Conservation (phyloP, 495 filamentous ascomycete genomes). For the Aspergillus kassunensis region DNA sequence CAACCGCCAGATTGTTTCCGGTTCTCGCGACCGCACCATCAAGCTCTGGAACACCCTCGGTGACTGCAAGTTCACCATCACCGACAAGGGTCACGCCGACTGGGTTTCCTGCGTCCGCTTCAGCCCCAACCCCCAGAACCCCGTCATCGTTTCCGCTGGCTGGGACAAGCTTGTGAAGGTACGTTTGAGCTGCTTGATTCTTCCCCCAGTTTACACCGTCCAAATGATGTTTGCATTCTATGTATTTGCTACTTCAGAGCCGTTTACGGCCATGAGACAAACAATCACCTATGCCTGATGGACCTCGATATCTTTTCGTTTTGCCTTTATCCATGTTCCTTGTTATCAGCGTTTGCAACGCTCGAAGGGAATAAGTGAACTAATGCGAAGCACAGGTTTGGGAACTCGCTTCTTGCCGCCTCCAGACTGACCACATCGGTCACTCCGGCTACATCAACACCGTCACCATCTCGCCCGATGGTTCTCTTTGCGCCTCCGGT, state of each 20-base stretch:
- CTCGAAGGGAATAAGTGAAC: background rate
- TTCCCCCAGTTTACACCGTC: slow-evolving; percentile 19
- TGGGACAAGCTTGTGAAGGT: slow-evolving; percentile 99
- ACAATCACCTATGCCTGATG: slow-evolving; percentile 86
- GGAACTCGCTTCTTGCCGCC: slow-evolving; percentile 98
- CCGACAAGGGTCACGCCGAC: slow-evolving; percentile 98
- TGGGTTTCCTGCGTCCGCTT: slow-evolving; percentile 99
- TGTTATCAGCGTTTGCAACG: slow-evolving; percentile 3
- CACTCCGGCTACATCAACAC: slow-evolving; percentile 99
- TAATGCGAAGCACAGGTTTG: slow-evolving; percentile 68
- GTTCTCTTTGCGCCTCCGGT: slow-evolving; percentile 97
- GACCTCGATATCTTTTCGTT: slow-evolving; percentile 26
- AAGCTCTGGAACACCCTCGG: slow-evolving; percentile 99
- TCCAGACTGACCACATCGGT: slow-evolving; percentile 99
- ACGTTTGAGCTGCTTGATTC: no score
- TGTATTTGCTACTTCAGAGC: slow-evolving; percentile 99
- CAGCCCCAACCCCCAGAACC: slow-evolving; percentile 99
- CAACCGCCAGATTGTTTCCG: slow-evolving; percentile 99
- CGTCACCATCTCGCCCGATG: slow-evolving; percentile 99
- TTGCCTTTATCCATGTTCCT: slow-evolving; percentile 15
- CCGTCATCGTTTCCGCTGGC: slow-evolving; percentile 96
- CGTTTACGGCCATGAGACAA: slow-evolving; percentile 92
- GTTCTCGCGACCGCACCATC: slow-evolving; percentile 95
- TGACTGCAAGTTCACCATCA: slow-evolving; percentile 99
- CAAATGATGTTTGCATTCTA: slow-evolving; percentile 87